These are phyloP conservation scores for Telfairia occidentalis DNA, from an alignment of 331 rosid species.

Conservation along the genomic window DNA sequence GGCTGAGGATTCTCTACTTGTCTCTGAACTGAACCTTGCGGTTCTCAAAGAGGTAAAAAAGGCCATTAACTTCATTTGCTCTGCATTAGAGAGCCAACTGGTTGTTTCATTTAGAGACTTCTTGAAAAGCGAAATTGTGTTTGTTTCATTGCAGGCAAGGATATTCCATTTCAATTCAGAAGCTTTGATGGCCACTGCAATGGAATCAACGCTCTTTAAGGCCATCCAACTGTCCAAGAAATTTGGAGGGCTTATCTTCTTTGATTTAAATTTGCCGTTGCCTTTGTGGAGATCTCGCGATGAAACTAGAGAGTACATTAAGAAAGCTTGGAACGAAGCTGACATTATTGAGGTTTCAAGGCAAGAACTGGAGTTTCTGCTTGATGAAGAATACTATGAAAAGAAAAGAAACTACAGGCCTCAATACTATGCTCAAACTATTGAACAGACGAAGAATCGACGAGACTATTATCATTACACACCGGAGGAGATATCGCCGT, in stretches of 20 bases:
- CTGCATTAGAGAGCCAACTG: too few relatives aligned
- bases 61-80: background rate
- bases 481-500: slow-evolving; percentile 43
- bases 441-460: slow-evolving; percentile 56
- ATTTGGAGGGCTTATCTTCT: slow-evolving; percentile 64
- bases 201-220: slow-evolving; percentile 49
- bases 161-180: slow-evolving; percentile 68
- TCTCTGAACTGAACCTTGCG: slow-evolving; percentile 55
- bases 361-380: slow-evolving; percentile 77
- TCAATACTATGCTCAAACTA: slow-evolving; percentile 62
- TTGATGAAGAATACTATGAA: slow-evolving; percentile 61
- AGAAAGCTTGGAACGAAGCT: slow-evolving; percentile 69
- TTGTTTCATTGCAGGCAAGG: slow-evolving; percentile 51
- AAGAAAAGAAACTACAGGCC: slow-evolving; percentile 57
- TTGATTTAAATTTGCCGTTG: slow-evolving; percentile 61
- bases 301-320: slow-evolving; percentile 49
- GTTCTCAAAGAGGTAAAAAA: slow-evolving; percentile 70
- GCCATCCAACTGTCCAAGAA: slow-evolving; percentile 51
- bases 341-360: slow-evolving; percentile 68
- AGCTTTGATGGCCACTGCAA: slow-evolving; percentile 41
- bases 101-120: background rate
- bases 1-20: slow-evolving; percentile 54
- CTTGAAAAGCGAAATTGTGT: background rate
- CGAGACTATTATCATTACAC: slow-evolving; percentile 42
- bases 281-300: slow-evolving; percentile 73